Evolutionary conservation across 331 rosid species (phyloP).

Genomic region (Malus hybrid): DNA sequence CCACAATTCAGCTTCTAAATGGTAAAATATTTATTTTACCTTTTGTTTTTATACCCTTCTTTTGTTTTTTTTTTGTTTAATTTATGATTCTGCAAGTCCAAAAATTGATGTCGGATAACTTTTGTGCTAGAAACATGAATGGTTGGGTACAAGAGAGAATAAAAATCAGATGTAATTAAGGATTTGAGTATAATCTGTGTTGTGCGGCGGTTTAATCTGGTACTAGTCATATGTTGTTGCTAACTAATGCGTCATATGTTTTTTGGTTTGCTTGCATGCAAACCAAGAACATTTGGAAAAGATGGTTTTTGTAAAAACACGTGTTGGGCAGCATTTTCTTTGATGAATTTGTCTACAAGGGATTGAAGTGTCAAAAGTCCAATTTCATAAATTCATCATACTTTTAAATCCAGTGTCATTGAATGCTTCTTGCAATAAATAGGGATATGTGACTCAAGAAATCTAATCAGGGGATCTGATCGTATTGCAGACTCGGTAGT

Average conservation of each 20-base stretch:
- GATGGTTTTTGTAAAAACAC: neutral
- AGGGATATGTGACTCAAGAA: neutral
- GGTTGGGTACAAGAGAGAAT: too few species aligned
- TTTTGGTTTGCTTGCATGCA: neutral
- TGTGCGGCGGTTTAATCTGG: neutral
- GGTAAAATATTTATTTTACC: slow-evolving; percentile 5
- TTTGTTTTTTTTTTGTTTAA: neutral
- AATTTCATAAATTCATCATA: neutral
- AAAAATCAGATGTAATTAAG: neutral
- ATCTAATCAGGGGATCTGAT: neutral
- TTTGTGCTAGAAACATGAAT: too few species aligned
- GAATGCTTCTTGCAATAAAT: neutral
- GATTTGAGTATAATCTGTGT: neutral
- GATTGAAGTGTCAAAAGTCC: neutral
- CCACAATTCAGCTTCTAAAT: slow-evolving; percentile 37
- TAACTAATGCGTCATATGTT: neutral
- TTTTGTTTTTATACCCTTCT: too few species aligned
- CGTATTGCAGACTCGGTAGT: neutral
- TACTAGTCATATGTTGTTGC: neutral
- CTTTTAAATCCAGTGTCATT: neutral
- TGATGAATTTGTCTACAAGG: neutral
- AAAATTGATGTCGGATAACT: too few species aligned
- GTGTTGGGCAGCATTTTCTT: neutral
- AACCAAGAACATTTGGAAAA: neutral
- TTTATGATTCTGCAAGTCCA: neutral